Evolutionary conservation across 2,329 filamentous ascomycete species (phyloP).

Genomic region (Cordyceps tenuipes): DNA sequence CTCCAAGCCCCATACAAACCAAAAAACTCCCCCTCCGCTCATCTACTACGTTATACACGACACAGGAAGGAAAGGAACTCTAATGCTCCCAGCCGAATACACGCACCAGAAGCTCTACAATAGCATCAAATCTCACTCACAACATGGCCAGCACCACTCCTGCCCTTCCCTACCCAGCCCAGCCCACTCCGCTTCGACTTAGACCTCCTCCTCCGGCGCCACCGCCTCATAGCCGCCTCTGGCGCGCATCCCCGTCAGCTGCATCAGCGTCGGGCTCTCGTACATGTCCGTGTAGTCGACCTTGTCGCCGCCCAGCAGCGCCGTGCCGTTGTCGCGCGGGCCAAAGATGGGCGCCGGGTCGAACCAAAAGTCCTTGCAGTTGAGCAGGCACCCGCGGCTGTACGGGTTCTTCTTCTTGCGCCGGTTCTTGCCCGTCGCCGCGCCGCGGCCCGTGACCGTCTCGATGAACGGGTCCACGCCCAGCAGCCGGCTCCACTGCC

Average conservation of each 20-base stretch:
- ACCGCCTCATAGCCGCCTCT: conserved; percentile 57
- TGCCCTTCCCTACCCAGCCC: no score
- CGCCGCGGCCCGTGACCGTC: conserved; percentile 77
- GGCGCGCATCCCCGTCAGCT: conserved; percentile 39
- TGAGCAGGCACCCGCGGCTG: conserved; percentile 71
- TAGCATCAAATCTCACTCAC: neutral
- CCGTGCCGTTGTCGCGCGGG: conserved; percentile 62
- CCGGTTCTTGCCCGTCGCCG: conserved; percentile 48
- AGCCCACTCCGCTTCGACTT: neutral
- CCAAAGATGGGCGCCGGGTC: conserved; percentile 78
- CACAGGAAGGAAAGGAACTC: neutral
- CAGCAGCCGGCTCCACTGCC: conserved; percentile 74
- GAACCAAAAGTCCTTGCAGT: conserved; percentile 96
- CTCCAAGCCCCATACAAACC: neutral
- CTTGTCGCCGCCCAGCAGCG: conserved; percentile 65
- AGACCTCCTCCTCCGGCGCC: conserved; percentile 38
- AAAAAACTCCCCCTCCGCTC: neutral
- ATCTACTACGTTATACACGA: neutral
- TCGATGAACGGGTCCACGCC: conserved; percentile 92
- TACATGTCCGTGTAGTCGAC: conserved; percentile 89
- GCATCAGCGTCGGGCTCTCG: conserved; percentile 68
- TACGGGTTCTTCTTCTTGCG: conserved; percentile 69
- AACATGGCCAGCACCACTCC: neutral
- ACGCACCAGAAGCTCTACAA: neutral
- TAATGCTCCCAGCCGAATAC: neutral